Percentiles rank a stretch among this genome's conserved stretches.
These are phyloP conservation scores for Mortierella claussenii DNA, from an alignment of 192 early-diverging fungal genomes.

Conservation along the genomic window DNA sequence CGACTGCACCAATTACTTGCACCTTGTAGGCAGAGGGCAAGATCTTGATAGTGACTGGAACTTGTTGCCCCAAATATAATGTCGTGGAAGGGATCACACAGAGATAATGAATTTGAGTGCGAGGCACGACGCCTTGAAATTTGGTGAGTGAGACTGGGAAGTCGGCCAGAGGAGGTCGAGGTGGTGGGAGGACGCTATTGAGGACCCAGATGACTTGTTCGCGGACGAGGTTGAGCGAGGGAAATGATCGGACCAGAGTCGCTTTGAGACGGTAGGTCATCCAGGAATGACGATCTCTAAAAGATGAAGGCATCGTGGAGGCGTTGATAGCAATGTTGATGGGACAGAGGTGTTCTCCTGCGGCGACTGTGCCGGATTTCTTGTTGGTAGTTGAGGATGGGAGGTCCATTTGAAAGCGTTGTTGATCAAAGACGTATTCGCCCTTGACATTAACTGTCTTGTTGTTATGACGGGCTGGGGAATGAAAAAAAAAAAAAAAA, in stretches of 20 bases:
- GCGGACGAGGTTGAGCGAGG: not conserved
- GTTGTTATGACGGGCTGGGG: not conserved
- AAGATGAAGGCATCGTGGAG: conserved; percentile 6
- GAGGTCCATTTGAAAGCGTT: not conserved
- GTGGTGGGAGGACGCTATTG: not conserved
- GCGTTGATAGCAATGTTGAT: conserved; percentile 10
- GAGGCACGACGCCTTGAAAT: too few species aligned
- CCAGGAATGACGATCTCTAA: not conserved
- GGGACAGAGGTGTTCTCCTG: conserved; percentile 5
- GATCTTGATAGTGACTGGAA: conserved; percentile 27
- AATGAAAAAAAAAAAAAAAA: not conserved
- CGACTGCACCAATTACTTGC: conserved; percentile 6
- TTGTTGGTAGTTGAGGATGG: too few species aligned
- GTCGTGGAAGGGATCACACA: conserved; percentile 19
- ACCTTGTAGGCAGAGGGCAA: not conserved
- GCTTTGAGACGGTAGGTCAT: not conserved
- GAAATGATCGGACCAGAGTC: conserved; percentile 2
- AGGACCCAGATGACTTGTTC: not conserved
- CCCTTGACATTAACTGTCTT: not conserved
- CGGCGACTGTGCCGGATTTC: not conserved
- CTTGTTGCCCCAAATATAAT: conserved; percentile 13
- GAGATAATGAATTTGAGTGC: conserved; percentile 8
- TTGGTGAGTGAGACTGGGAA: too few species aligned
- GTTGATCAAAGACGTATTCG: conserved; percentile 1
- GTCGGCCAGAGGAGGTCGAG: not conserved